These are phyloP conservation scores for Pseudocercospora cruenta DNA, from an alignment of 2,329 filamentous ascomycete species.

Conservation along the genomic window DNA sequence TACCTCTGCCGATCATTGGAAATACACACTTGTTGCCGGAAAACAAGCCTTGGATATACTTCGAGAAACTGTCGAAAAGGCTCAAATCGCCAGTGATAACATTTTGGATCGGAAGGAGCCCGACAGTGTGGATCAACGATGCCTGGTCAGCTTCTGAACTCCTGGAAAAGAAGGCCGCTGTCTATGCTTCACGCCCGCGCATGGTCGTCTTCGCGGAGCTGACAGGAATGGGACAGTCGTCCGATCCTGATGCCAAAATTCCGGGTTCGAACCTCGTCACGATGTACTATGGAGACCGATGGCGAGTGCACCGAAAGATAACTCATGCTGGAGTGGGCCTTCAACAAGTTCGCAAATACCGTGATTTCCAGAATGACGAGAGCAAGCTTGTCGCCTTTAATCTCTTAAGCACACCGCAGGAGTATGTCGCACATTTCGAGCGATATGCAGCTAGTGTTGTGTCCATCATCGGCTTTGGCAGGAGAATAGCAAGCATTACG, in stretches of 20 bases:
- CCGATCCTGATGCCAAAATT: conserved; percentile 22
- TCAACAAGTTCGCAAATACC: conserved; percentile 60
- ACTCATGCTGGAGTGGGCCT: conserved; percentile 58
- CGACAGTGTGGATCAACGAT: conserved; percentile 52
- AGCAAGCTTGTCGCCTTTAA: conserved; percentile 60
- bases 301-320: conserved; percentile 52
- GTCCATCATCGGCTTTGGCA: conserved; percentile 61
- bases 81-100: conserved; percentile 53
- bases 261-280: conserved; percentile 44
- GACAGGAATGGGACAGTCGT: conserved; percentile 25
- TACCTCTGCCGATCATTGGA: conserved; percentile 51
- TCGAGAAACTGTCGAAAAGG: conserved; percentile 48
- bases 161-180: conserved; percentile 51
- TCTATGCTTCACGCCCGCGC: conserved; percentile 49
- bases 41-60: conserved; percentile 45
- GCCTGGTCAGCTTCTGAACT: conserved; percentile 49
- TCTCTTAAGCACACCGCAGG: conserved; percentile 48
- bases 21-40: conserved; percentile 44
- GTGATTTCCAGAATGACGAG: conserved; percentile 61
- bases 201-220: conserved; percentile 49
- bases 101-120: conserved; percentile 52
- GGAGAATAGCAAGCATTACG: conserved; percentile 53
- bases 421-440: conserved; percentile 59
- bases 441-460: conserved; percentile 59
- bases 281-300: conserved; percentile 47